A percentile compares a stretch with the other conserved stretches of the same genome.
These are phyloP conservation scores for Macrocybe gigantea DNA, from an alignment of 768 basidiomycete genomes.

Conservation along the genomic window DNA sequence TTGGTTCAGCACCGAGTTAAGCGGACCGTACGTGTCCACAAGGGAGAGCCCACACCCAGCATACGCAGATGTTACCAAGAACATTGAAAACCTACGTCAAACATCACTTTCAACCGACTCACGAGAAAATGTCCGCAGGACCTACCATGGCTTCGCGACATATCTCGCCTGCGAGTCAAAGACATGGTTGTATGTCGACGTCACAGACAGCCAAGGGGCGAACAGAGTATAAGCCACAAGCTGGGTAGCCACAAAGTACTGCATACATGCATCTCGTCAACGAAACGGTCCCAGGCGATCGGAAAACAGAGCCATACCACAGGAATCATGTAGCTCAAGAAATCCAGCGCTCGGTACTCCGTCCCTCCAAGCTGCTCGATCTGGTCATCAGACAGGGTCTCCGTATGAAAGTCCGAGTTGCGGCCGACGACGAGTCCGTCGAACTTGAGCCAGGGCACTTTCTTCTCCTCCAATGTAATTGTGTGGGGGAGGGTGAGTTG, in stretches of 20 bases:
- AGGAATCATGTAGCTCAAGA: conserved; percentile 46
- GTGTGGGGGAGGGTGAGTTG: conserved; percentile 48
- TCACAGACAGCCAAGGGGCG: conserved; percentile 51
- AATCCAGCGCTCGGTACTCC: conserved; percentile 61
- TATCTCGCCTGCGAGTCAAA: conserved; percentile 41
- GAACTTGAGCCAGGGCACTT: conserved; percentile 32
- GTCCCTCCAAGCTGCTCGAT: conserved; percentile 71
- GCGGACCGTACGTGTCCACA: conserved; percentile 43
- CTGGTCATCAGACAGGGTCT: conserved; percentile 57
- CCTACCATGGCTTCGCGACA: conserved; percentile 57
- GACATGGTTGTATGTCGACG: conserved; percentile 40
- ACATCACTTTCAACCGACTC: not conserved
- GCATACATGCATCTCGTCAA: conserved; percentile 14
- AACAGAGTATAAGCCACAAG: conserved; percentile 51
- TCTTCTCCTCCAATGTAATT: conserved; percentile 30
- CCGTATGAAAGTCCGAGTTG: conserved; percentile 52
- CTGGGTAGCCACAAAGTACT: conserved; percentile 66
- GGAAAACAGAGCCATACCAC: conserved; percentile 22
- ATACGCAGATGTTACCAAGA: conserved; percentile 44
- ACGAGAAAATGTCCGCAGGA: not conserved
- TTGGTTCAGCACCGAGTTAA: not conserved
- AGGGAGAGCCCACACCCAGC: conserved; percentile 68
- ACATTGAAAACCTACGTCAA: conserved; percentile 34
- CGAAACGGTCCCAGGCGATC: not conserved
- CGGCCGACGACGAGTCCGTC: conserved; percentile 44